A percentile compares a stretch with the other conserved stretches of the same genome.
These are phyloP conservation scores for Talaromyces sp. DNA, from an alignment of 2,329 filamentous ascomycete species.

Conservation along the genomic window DNA sequence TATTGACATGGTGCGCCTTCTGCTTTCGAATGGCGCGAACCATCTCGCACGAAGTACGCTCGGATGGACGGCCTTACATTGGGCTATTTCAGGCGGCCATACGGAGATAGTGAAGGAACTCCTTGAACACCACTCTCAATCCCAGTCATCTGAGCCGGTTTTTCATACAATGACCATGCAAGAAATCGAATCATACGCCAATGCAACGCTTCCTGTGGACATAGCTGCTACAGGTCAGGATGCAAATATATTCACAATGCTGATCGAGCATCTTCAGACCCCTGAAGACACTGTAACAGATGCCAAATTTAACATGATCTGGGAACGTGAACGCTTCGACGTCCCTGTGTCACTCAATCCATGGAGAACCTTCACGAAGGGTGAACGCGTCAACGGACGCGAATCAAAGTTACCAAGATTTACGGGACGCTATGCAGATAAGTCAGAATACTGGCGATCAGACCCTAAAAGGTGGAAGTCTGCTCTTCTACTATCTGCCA, in stretches of 20 bases:
- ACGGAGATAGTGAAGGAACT: constrained; percentile 13
- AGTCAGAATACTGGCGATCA: not conserved
- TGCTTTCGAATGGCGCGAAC: constrained; percentile 15
- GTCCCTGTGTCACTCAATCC: not conserved
- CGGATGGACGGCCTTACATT: constrained; percentile 17
- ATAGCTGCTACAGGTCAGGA: constrained; percentile 7
- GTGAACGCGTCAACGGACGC: not conserved
- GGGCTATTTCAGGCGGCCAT: constrained; percentile 14
- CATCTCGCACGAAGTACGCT: constrained; percentile 11
- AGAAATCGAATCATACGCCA: constrained; percentile 7
- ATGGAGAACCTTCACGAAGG: not conserved
- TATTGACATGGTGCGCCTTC: constrained; percentile 11
- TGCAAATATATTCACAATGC: not conserved
- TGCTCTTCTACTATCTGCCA: not conserved
- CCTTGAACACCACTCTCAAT: constrained; percentile 2
- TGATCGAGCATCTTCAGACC: not conserved
- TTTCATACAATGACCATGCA: constrained; percentile 14
- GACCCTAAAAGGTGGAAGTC: not conserved
- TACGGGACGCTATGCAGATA: not conserved
- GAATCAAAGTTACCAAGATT: not conserved
- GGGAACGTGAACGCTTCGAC: not conserved
- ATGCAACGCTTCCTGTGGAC: constrained; percentile 7
- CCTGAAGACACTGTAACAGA: not conserved
- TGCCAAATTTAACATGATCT: not conserved
- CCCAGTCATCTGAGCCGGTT: not conserved